Conservation (phyloP, 192 early-diverging fungal species). For the Gorgonomyces haynaldii region DNA sequence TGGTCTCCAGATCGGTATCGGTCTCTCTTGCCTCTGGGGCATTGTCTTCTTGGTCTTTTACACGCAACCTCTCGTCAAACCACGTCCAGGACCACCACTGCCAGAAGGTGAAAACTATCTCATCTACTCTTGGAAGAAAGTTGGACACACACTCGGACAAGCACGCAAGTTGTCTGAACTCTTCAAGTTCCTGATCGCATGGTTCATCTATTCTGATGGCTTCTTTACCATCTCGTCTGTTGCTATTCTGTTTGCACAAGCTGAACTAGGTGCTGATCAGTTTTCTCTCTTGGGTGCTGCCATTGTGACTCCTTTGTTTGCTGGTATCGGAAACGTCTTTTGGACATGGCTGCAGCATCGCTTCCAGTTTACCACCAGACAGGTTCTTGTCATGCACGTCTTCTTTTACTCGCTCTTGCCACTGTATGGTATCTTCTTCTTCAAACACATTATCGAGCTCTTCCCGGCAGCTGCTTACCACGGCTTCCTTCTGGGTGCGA, state of each 20-base stretch:
- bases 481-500: slow-evolving; percentile 48
- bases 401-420: slow-evolving; percentile 36
- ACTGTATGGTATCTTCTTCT: slow-evolving; percentile 50
- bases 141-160: slow-evolving; percentile 2
- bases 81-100: slow-evolving; percentile 21
- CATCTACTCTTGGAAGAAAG: slow-evolving; percentile 6
- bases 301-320: slow-evolving; percentile 8
- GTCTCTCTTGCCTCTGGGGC: slow-evolving; percentile 10
- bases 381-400: slow-evolving; percentile 39
- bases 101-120: slow-evolving; percentile 13
- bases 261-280: slow-evolving; percentile 32
- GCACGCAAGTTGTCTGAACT: slow-evolving; percentile 7
- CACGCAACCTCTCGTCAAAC: slow-evolving; percentile 6
- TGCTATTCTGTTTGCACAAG: slow-evolving; percentile 40
- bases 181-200: slow-evolving; percentile 25
- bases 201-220: slow-evolving; percentile 24
- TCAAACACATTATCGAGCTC: slow-evolving; percentile 18
- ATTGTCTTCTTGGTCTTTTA: slow-evolving; percentile 5
- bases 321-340: slow-evolving; percentile 22
- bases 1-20: slow-evolving; percentile 11
- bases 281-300: slow-evolving; percentile 11
- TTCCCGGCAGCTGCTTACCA: slow-evolving; percentile 23
- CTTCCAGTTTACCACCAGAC: slow-evolving; percentile 36
- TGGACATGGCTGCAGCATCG: slow-evolving; percentile 43
- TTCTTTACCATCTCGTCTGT: slow-evolving; percentile 22